Base-by-base conservation (phyloP, 441 rosid genomes). In the Adansonia gregorii region DNA sequence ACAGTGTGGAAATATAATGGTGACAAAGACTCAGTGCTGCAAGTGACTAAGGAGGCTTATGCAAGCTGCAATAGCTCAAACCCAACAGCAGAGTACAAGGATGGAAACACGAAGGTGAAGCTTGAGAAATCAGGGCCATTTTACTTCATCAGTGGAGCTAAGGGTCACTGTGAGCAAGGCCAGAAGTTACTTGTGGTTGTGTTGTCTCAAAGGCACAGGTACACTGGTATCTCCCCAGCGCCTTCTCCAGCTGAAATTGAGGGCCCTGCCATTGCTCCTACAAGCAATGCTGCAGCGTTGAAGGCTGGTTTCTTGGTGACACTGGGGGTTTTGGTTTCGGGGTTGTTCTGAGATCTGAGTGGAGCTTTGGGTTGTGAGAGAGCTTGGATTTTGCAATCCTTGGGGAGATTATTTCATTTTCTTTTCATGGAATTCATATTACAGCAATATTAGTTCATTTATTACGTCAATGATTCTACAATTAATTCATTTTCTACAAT, bases 111-210 rank as follows among this genome's bases (percentile, higher is more conserved):
- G 2, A 93, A 88, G 74, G 91, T 96, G 83, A 81, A 83, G 88
- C 89, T 96, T 2, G 87, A 85, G n/a, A 70, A 83, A 68, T 82
- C 93, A 2, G 98, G 97, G 41, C 82, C 98, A 0, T 88, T 78
- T 87, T 96, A 83, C 76, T 96, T 93, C 87, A 89, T 95, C 65
- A 96, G 97, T 48, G 99, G 97, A 75, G 90, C 88, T 0, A 81
- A 88, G 81, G 93, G 89, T 9, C 93, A 87, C 76, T 95, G 98
- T 51, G 84, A 87, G 24, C 86, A 94, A 74, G 98, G 99, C 0
- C 92, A 95, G 91, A 94, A 92, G 85, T 55, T 94, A 73, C 76
- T 85, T 17, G 88, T 94, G 41, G 91, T 94, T 1, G 97, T 87
- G 67, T 65, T 92, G 87, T 82, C 91, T 0, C 52, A 82, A 51